phyloP scores from a whole-genome alignment of 2,329 filamentous ascomycete species.

The Talaromyces sp. region DNA sequence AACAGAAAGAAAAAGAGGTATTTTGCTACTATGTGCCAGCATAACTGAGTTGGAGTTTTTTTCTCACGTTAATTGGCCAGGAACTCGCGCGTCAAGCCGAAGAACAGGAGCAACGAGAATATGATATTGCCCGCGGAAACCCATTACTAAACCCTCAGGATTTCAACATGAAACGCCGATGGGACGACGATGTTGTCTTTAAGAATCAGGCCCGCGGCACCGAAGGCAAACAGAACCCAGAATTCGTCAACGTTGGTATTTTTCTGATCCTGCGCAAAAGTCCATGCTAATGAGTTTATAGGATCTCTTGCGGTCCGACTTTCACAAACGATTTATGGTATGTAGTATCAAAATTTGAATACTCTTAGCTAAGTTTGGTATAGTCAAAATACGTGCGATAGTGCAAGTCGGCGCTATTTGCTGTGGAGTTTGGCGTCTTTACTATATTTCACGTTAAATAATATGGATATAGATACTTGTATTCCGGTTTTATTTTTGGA shows the following conservation, averaged over 20 bases:
- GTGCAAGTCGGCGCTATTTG: neutral
- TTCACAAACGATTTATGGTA: slow-evolving; percentile 95
- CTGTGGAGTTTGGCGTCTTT: neutral
- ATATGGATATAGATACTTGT: neutral
- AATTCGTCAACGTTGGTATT: slow-evolving; percentile 86
- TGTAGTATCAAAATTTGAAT: slow-evolving; percentile 7
- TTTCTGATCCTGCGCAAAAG: slow-evolving; percentile 2
- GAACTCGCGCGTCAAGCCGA: slow-evolving; percentile 74
- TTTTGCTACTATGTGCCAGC: slow-evolving; percentile 3
- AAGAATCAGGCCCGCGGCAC: slow-evolving; percentile 97
- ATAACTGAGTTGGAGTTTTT: neutral
- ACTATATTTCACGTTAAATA: neutral
- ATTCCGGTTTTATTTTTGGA: neutral
- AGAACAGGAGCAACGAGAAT: slow-evolving; percentile 77
- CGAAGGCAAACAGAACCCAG: slow-evolving; percentile 85
- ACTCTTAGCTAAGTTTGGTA: slow-evolving; percentile 8
- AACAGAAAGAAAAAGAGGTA: slow-evolving; percentile 70
- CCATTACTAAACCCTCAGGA: slow-evolving; percentile 82
- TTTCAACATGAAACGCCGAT: slow-evolving; percentile 78
- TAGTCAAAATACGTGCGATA: slow-evolving; percentile 47
- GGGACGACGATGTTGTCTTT: slow-evolving; percentile 99
- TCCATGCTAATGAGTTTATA: slow-evolving; percentile 25
- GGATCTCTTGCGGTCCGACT: slow-evolving; percentile 88
- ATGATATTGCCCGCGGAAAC: slow-evolving; percentile 87
- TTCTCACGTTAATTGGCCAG: slow-evolving; percentile 31